Conservation (phyloP, 2,329 filamentous ascomycete genomes). For the Chaetoscypha palmicola region DNA sequence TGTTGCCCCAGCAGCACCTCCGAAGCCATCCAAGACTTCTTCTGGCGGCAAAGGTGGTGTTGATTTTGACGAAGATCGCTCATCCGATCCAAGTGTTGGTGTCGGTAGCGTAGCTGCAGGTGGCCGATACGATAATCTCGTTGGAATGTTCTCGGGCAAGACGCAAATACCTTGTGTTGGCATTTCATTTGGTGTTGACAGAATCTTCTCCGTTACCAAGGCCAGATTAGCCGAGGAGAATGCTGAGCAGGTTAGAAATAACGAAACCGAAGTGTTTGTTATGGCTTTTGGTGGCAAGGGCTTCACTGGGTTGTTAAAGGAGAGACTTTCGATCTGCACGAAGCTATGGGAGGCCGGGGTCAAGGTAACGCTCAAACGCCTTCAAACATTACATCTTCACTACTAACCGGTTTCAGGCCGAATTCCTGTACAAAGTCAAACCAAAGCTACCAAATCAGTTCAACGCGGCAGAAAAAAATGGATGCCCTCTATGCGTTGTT, state of each 20-base stretch:
- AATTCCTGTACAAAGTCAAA: conserved; percentile 85
- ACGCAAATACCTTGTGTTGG: conserved; percentile 81
- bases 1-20: conserved; percentile 34
- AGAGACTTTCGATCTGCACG: conserved; percentile 75
- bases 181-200: conserved; percentile 88
- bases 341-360: conserved; percentile 81
- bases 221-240: conserved; percentile 60
- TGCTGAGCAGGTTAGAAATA: conserved; percentile 50
- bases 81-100: conserved; percentile 71
- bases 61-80: conserved; percentile 55
- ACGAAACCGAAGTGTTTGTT: conserved; percentile 83
- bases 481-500: conserved; percentile 80
- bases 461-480: conserved; percentile 75
- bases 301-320: conserved; percentile 70
- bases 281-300: conserved; percentile 92
- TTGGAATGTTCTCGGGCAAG: conserved; percentile 88
- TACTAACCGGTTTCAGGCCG: no score
- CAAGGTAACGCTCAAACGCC: conserved; percentile 58
- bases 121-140: conserved; percentile 85
- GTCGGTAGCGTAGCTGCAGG: conserved; percentile 86
- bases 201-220: conserved; percentile 90
- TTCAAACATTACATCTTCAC: no score
- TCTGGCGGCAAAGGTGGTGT: conserved; percentile 46
- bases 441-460: conserved; percentile 85
- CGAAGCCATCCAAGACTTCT: conserved; percentile 32